Percentiles rank a stretch among this genome's conserved stretches.
These are phyloP conservation scores for Secale cereale DNA, from an alignment of 176 grass and related monocot species.

Conservation along the genomic window DNA sequence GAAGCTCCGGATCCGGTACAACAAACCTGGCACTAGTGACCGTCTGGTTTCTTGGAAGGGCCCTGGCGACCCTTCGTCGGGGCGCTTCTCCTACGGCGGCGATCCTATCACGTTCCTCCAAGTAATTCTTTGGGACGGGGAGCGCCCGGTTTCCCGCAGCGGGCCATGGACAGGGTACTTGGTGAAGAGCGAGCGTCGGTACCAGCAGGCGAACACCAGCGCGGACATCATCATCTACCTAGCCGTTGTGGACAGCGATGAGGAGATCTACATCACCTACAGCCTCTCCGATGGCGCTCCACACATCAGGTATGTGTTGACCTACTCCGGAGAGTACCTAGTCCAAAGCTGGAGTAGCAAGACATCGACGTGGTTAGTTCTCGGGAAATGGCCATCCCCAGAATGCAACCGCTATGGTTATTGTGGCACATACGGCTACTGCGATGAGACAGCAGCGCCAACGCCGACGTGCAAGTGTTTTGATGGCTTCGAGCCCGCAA, in stretches of 20 bases:
- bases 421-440: neutral
- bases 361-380: neutral
- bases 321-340: neutral
- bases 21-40: neutral
- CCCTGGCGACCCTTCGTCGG: neutral
- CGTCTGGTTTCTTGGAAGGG: constrained; percentile 18
- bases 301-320: neutral
- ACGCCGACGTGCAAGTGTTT: neutral
- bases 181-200: neutral
- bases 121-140: neutral
- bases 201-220: neutral
- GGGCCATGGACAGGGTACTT: constrained; percentile 26
- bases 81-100: neutral
- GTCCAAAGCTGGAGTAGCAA: neutral
- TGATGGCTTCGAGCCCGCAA: neutral
- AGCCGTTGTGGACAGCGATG: neutral
- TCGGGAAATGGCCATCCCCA: neutral
- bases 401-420: neutral
- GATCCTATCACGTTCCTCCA: constrained; percentile 4
- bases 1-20: neutral
- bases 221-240: neutral
- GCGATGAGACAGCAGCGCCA: neutral
- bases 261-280: neutral
- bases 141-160: neutral
- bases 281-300: neutral